A percentile compares a stretch with the other conserved stretches of the same genome.
phyloP scores from a whole-genome alignment of 2,329 filamentous ascomycete genomes.

The Coniochaeta pulveracea region DNA sequence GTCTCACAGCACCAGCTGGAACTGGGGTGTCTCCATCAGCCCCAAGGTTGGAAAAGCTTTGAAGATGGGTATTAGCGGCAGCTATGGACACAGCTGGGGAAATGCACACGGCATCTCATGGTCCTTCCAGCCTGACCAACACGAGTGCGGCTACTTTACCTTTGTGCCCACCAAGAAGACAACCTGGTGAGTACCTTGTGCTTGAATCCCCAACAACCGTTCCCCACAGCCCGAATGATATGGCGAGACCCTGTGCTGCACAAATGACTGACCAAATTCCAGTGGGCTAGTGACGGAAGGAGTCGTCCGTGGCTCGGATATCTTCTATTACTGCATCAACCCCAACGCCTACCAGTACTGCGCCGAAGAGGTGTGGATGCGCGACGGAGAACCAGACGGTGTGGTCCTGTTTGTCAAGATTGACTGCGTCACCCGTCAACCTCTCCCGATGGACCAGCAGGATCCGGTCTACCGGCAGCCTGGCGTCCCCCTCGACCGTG shows the following conservation, averaged over 20 bases:
- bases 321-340: background rate
- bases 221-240: too few species aligned
- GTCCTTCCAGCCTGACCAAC: background rate
- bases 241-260: too few species aligned
- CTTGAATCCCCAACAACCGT: background rate
- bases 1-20: background rate
- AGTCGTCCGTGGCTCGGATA: background rate
- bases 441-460: background rate
- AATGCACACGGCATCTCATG: background rate
- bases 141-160: conserved; percentile 1
- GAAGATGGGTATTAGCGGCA: background rate
- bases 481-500: background rate
- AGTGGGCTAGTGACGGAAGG: background rate
- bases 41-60: background rate
- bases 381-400: background rate
- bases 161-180: background rate
- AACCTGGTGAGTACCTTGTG: background rate
- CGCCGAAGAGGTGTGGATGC: background rate
- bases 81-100: background rate
- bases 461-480: background rate
- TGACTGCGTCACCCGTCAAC: background rate
- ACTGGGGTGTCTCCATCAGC: background rate
- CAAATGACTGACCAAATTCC: background rate
- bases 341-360: background rate
- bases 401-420: background rate